phyloP scores from a whole-genome alignment of 768 basidiomycete genomes.

The Russula sp. region DNA sequence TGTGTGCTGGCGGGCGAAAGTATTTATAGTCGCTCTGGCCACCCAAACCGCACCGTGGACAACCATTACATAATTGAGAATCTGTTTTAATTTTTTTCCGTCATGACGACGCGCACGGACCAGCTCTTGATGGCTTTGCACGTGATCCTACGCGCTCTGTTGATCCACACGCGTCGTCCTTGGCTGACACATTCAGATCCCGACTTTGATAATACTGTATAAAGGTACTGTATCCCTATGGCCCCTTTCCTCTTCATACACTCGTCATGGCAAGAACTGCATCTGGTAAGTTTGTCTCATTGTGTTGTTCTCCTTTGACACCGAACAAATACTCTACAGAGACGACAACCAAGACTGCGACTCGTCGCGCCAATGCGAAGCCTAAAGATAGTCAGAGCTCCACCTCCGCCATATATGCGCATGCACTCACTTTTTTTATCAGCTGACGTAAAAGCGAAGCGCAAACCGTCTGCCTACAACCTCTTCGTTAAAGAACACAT shows the following conservation, averaged over 20 bases:
- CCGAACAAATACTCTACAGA: slow-evolving; percentile 36
- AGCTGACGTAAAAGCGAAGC: slow-evolving; percentile 45
- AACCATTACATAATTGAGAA: neutral
- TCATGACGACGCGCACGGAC: slow-evolving; percentile 14
- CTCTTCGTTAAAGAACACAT: slow-evolving; percentile 55
- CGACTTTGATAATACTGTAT: slow-evolving; percentile 25
- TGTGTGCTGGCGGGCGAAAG: neutral
- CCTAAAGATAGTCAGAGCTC: slow-evolving; percentile 37
- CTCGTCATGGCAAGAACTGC: slow-evolving; percentile 50
- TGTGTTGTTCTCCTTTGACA: neutral
- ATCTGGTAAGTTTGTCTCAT: slow-evolving; percentile 41
- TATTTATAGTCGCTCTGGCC: slow-evolving; percentile 29
- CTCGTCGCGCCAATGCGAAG: slow-evolving; percentile 50
- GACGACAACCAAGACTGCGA: slow-evolving; percentile 55
- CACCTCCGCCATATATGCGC: slow-evolving; percentile 32
- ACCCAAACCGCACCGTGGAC: neutral
- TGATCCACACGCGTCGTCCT: slow-evolving; percentile 30
- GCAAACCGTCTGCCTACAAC: slow-evolving; percentile 59
- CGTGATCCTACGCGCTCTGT: slow-evolving; percentile 26
- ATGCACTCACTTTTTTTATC: slow-evolving; percentile 8
- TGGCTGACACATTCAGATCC: slow-evolving; percentile 30
- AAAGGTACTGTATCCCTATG: slow-evolving; percentile 4
- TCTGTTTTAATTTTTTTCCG: neutral
- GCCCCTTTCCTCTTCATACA: slow-evolving; percentile 12
- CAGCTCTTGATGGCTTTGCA: neutral